Percentiles rank a stretch among this genome's conserved stretches.
Evolutionary conservation across 1,284 basidiomycete species (phyloP).

Genomic region (Trichosporon sp.): DNA sequence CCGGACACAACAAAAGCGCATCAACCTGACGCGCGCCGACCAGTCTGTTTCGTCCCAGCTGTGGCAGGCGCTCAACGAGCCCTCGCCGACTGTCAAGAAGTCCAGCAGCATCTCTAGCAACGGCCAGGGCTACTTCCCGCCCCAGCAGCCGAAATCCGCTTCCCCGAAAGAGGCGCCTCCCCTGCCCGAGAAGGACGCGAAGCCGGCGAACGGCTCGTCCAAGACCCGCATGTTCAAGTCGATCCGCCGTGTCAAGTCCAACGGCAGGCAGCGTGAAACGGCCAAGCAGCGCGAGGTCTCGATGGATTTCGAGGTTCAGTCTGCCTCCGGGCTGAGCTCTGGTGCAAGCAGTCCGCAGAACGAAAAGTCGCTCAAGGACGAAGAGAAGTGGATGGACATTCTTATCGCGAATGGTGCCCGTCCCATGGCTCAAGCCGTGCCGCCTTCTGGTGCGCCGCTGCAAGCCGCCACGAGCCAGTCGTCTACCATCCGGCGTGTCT

Average conservation of each 20-base stretch:
- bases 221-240: conserved; percentile 47
- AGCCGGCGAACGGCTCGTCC: conserved; percentile 64
- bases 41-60: conserved; percentile 35
- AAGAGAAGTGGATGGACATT: conserved; percentile 66
- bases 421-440: conserved; percentile 60
- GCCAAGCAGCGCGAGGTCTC: conserved; percentile 56
- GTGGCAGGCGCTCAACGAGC: conserved; percentile 39
- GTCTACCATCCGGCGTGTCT: background rate
- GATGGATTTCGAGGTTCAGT: conserved; percentile 52
- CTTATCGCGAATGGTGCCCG: conserved; percentile 68
- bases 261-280: conserved; percentile 50
- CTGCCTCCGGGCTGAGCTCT: conserved; percentile 46
- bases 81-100: background rate
- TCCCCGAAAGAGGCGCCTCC: conserved; percentile 18
- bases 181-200: conserved; percentile 54
- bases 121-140: background rate
- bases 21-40: conserved; percentile 37
- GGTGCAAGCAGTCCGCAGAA: conserved; percentile 53
- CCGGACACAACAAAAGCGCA: conserved; percentile 25
- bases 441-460: background rate
- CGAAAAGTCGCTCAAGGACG: conserved; percentile 44
- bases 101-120: conserved; percentile 2
- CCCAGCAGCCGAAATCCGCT: background rate
- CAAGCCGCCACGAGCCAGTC: conserved; percentile 11
- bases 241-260: conserved; percentile 40